These are phyloP conservation scores for Dendrobium nobile DNA, from an alignment of 106 monocot genomes.

Conservation along the genomic window DNA sequence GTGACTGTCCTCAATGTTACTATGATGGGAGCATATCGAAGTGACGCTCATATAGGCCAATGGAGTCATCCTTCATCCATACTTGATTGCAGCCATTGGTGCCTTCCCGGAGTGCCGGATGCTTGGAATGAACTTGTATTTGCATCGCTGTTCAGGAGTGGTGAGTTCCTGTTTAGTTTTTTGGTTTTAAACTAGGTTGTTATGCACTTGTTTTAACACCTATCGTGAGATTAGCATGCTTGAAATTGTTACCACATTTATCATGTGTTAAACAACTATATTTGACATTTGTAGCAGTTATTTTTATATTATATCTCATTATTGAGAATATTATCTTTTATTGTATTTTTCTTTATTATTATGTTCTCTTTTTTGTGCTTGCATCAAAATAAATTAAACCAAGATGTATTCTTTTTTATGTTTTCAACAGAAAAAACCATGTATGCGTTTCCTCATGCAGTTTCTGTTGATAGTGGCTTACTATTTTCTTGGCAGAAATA, in stretches of 20 bases:
- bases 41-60: constrained; percentile 86
- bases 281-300: too few relatives aligned
- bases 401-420: too few relatives aligned
- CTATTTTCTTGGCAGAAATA: neutral
- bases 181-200: neutral
- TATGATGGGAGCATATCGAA: constrained; percentile 73
- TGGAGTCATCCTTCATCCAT: constrained; percentile 58
- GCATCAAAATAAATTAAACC: neutral
- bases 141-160: constrained; percentile 45
- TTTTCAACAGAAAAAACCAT: neutral
- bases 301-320: too few relatives aligned
- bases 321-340: too few relatives aligned
- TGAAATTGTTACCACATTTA: neutral
- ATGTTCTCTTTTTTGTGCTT: neutral
- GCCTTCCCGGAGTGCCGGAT: constrained; percentile 96
- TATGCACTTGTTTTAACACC: neutral
- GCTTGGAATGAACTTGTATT: constrained; percentile 94
- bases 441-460: neutral
- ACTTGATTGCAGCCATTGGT: constrained; percentile 96
- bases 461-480: neutral
- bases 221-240: neutral
- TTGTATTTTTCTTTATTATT: too few relatives aligned
- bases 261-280: too few relatives aligned
- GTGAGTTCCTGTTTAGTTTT: constrained; percentile 17
- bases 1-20: constrained; percentile 89